Conservation (phyloP, 169 alveolate genomes). For the Ichthyophthirius multifiliis region DNA sequence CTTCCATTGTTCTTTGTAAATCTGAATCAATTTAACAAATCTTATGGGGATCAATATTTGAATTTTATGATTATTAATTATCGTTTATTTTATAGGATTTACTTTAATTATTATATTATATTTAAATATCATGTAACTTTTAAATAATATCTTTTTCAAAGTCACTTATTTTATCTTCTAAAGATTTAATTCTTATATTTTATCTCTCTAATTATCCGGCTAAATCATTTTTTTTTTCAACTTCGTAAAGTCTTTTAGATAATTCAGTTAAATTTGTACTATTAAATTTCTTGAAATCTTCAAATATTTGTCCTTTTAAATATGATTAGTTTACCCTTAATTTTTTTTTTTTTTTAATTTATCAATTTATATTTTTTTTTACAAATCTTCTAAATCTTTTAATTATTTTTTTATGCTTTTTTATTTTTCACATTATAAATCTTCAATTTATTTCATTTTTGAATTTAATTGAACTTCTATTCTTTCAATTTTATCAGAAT, state of each 20-base stretch:
- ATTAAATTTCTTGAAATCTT: neutral
- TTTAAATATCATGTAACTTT: neutral
- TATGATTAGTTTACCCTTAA: neutral
- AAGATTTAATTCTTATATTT: neutral
- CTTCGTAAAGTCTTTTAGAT: neutral
- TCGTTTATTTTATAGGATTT: neutral
- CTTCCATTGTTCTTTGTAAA: neutral
- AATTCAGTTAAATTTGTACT: neutral
- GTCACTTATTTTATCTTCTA: neutral
- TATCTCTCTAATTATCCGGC: neutral
- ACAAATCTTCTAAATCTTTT: slow-evolving; percentile 9
- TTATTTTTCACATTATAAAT: neutral
- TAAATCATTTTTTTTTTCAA: neutral
- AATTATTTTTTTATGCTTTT: neutral
- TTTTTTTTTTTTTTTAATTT: neutral
- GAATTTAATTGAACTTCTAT: neutral
- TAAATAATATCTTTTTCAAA: neutral
- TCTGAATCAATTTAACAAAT: slow-evolving; percentile 1
- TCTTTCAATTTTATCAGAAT: slow-evolving; percentile 8
- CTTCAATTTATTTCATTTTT: neutral
- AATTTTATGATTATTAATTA: neutral
- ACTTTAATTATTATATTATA: neutral
- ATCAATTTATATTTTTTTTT: neutral
- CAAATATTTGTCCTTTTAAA: neutral
- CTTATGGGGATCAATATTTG: slow-evolving; percentile 9